Evolutionary conservation across 1,284 basidiomycete genomes (phyloP), one percentile per base, ranked within the genome.

Genomic region (Schizophyllum amplum): DNA sequence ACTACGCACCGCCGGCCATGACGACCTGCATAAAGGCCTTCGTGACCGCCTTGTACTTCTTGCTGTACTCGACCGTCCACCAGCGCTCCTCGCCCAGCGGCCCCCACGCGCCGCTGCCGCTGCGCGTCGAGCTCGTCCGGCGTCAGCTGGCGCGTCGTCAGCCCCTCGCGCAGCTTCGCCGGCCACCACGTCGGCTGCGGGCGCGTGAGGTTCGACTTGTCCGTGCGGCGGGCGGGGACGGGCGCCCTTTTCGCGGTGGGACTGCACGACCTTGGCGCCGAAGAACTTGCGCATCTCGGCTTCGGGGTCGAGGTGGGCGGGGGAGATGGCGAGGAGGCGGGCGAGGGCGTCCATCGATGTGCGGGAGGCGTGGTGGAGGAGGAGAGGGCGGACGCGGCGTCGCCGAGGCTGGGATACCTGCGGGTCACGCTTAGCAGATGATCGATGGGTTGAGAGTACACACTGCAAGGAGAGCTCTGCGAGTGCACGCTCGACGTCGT

Each of bases 271-370:
- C 67, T 87, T 90, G 5, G 90, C 82, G 1, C 94, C 94, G 65
- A 98, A 98, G 78, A 97, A 95, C 61, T 84, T 87, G 57, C 89
- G 85, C 70, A 97, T 81, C 69, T 98, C 94, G 0, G 86, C 86
- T 57, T 95, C 92, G 9, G 86, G 79, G 60, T 97, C 93, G 17
- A 97, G 82, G 64, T 92, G 80, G 55, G 86, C 76, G 0, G 87
- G 73, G 0, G 90, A 92, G 4, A 94, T 84, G 0, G 86, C 75
- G 4, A 96, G 77, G 0, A 95, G 78, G 27, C 78, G 69, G 4
- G 83, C 73, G 11, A 87, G 71, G 9, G 73, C 57, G 15, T 54
- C 33, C 1, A 46, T 20, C 11, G 64, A 62, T 20, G 61, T 60
- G 7, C 61, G 62, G 1, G 63, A 60, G 4, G 66, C 60, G 13